Evolutionary conservation across 2,329 filamentous ascomycete genomes (phyloP).

Genomic region (Alternaria ventricosa): DNA sequence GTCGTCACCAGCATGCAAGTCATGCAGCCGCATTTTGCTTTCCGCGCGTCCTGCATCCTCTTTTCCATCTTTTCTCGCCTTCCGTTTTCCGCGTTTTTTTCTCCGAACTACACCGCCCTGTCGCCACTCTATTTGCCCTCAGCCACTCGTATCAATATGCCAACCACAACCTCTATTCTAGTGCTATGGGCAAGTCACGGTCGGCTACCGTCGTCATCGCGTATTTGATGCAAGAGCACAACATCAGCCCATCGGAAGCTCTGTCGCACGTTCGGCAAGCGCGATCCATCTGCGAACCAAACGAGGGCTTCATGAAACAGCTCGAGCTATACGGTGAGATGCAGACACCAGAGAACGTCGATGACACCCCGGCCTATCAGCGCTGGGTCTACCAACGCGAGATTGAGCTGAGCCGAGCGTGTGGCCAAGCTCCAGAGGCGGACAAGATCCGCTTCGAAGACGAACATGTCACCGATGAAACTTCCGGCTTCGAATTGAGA

Average conservation of each 20-base stretch:
- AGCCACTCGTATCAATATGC: constrained; percentile 43
- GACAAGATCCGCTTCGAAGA: constrained; percentile 83
- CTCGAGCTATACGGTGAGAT: constrained; percentile 86
- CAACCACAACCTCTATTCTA: constrained; percentile 53
- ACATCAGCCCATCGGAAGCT: constrained; percentile 66
- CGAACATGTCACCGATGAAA: constrained; percentile 57
- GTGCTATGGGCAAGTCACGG: constrained; percentile 95
- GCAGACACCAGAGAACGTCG: constrained; percentile 75
- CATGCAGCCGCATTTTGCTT: constrained; percentile 17
- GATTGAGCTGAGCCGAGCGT: constrained; percentile 71
- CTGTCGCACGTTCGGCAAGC: constrained; percentile 72
- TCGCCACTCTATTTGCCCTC: constrained; percentile 38
- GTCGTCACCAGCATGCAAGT: constrained; percentile 12
- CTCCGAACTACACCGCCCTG: constrained; percentile 41
- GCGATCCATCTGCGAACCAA: constrained; percentile 84
- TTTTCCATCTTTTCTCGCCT: constrained; percentile 19
- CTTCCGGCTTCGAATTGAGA: constrained; percentile 67
- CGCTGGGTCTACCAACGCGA: constrained; percentile 74
- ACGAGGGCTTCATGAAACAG: constrained; percentile 89
- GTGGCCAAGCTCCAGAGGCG: constrained; percentile 78
- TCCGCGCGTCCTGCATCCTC: constrained; percentile 33
- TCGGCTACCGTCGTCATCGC: constrained; percentile 85
- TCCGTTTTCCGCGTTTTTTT: constrained; percentile 23
- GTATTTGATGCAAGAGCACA: constrained; percentile 72
- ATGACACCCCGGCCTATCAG: constrained; percentile 78